Evolutionary conservation across 345 rosid genomes (phyloP).

Genomic region (Camelina sativa): DNA sequence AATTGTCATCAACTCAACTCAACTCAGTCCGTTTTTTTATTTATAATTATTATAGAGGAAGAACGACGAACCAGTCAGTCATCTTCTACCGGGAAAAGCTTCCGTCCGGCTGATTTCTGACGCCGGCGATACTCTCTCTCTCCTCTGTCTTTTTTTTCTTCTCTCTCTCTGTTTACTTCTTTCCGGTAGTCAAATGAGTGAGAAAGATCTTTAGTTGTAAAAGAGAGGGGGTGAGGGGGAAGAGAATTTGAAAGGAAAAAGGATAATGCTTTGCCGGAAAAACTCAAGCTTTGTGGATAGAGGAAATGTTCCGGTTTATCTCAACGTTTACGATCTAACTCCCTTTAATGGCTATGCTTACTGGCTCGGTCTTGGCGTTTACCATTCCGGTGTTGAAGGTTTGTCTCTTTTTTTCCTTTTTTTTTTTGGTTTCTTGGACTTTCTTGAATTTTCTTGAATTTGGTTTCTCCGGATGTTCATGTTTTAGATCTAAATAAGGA

Average conservation of each 20-base stretch:
- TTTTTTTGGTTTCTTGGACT: slow-evolving; percentile 40
- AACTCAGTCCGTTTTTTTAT: slow-evolving; percentile 10
- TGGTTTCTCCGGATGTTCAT: background rate
- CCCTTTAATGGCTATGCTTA: slow-evolving; percentile 94
- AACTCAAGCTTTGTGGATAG: slow-evolving; percentile 51
- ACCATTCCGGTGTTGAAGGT: slow-evolving; percentile 99
- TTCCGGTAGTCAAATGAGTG: slow-evolving; percentile 3
- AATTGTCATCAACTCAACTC: slow-evolving; percentile 22
- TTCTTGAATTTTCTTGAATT: background rate
- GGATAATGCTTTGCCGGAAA: slow-evolving; percentile 74
- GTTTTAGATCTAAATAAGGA: slow-evolving; percentile 29
- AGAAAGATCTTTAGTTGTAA: background rate
- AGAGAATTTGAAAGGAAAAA: background rate
- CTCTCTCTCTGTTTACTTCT: background rate
- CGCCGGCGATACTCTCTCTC: slow-evolving; percentile 32
- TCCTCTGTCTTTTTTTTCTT: background rate
- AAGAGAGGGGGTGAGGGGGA: background rate
- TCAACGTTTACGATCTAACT: slow-evolving; percentile 96
- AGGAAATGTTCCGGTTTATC: slow-evolving; percentile 92
- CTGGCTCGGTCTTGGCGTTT: slow-evolving; percentile 97
- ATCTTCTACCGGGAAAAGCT: slow-evolving; percentile 34
- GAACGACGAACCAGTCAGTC: slow-evolving; percentile 2
- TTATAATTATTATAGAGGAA: background rate
- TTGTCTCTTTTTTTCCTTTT: slow-evolving; percentile 24
- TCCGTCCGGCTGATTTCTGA: slow-evolving; percentile 30